Conservation (phyloP, 495 filamentous ascomycete species). For the Daldinia vernicosa region DNA sequence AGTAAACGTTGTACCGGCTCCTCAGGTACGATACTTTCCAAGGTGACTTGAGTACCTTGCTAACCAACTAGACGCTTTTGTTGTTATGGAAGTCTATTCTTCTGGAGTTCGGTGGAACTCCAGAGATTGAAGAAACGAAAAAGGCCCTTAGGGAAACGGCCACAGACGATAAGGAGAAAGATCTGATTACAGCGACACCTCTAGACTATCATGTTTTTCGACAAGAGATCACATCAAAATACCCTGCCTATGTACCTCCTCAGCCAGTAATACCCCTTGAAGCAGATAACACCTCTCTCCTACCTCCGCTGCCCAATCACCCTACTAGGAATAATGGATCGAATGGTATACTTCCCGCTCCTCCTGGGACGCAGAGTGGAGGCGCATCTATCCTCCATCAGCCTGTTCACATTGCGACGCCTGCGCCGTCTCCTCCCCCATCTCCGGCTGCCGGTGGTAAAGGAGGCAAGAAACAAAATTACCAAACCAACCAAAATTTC, state of each 20-base stretch:
- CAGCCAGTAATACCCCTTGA: slow-evolving; percentile 84
- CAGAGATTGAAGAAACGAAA: slow-evolving; percentile 78
- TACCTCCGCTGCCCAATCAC: slow-evolving; percentile 84
- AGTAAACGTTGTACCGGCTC: slow-evolving; percentile 52
- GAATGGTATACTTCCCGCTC: slow-evolving; percentile 58
- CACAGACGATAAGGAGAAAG: slow-evolving; percentile 58
- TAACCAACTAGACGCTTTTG: slow-evolving; percentile 61
- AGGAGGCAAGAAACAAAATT: slow-evolving; percentile 97
- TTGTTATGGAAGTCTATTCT: slow-evolving; percentile 92
- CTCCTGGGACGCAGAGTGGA: slow-evolving; percentile 59
- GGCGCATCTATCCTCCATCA: slow-evolving; percentile 90
- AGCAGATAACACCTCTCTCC: slow-evolving; percentile 85
- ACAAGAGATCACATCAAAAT: slow-evolving; percentile 98
- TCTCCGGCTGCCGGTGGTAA: slow-evolving; percentile 92
- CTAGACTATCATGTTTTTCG: slow-evolving; percentile 96
- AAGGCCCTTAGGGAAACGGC: slow-evolving; percentile 63
- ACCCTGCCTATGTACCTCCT: slow-evolving; percentile 93
- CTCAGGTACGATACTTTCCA: slow-evolving; percentile 30
- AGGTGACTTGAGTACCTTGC: slow-evolving; percentile 16
- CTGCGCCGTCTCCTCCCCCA: slow-evolving; percentile 95
- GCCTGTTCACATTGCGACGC: slow-evolving; percentile 96
- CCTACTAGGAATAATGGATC: slow-evolving; percentile 60
- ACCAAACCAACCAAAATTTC: slow-evolving; percentile 98
- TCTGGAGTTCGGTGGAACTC: slow-evolving; percentile 79
- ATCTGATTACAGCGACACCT: slow-evolving; percentile 86